Base-by-base conservation (phyloP, 2,329 filamentous ascomycete species). In the Fusarium anthophilum region DNA sequence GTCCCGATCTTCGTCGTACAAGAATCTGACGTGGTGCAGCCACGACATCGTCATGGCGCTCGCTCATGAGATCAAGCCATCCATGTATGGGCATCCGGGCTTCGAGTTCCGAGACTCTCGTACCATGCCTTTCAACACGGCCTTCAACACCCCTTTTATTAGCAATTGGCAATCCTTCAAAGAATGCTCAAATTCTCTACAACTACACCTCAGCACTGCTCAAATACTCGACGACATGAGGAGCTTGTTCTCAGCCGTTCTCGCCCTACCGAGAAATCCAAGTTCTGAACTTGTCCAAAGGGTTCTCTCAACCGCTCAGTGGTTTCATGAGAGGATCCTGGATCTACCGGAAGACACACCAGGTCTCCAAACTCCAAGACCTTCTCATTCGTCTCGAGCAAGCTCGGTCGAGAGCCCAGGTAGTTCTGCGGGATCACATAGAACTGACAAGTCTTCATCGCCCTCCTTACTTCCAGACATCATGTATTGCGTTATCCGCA, bases 171-270 rank as follows among this genome's bases (percentile, higher is more conserved):
- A 82, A 5, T 79, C 82, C 1, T 89, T 88, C 74, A 75, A 80
- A 10, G 82, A 81, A 38, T 86, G 82, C 26, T 81, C 81, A 32
- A 81, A 82, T 17, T 80, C 82, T 0, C 77, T 87, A 5, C 79
- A 81, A n/a, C 79, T 89, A n/a, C 85, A 87, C 57, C 79, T 81
- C 3, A 80, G 81, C 57, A 86, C 86, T 3, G 86, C 87, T 9
- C 81, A 83, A 20, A 86, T 89, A 58, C 83, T 89, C 6, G 87
- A 89, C 61, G 84, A 87, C 55, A 84, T 88, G 78, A 83, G 87
- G 9, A 84, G 84, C 28, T 79, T 89, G 3, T 80, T 88, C n/a
- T 77, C 81, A 15, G 77, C 83, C 6, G 83, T 88, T 0, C 70
- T 87, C 10, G 77, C 81, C 2, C 77, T 87, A n/a, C 82, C 85